phyloP scores from a whole-genome alignment of 2,329 filamentous ascomycete genomes.

The Ophiostoma populinum region DNA sequence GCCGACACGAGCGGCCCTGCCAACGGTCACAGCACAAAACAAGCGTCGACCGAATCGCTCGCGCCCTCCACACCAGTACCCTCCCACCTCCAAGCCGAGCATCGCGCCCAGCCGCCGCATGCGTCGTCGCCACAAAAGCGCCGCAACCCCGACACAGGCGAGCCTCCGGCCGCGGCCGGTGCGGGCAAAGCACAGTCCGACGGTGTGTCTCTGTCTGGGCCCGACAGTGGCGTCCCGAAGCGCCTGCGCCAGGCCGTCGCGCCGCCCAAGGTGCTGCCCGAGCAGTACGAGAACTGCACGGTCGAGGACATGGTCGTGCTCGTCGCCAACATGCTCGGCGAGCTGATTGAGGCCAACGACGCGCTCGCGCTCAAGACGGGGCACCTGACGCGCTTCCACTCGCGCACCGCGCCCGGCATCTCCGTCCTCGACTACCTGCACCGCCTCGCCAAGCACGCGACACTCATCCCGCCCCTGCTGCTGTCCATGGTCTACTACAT shows the following conservation, averaged over 20 bases:
- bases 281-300: slow-evolving; percentile 64
- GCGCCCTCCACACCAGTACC: neutral
- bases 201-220: no score
- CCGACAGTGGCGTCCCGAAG: slow-evolving; percentile 23
- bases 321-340: slow-evolving; percentile 88
- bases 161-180: slow-evolving; percentile 12
- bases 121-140: slow-evolving; percentile 20
- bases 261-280: slow-evolving; percentile 44
- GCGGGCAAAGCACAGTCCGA: slow-evolving; percentile 8
- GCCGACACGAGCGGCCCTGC: slow-evolving; percentile 7
- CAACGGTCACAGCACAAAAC: neutral
- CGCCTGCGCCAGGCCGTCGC: slow-evolving; percentile 32
- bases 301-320: slow-evolving; percentile 77
- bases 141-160: slow-evolving; percentile 28
- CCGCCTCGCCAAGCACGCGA: slow-evolving; percentile 83
- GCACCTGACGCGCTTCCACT: slow-evolving; percentile 86
- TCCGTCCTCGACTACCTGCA: slow-evolving; percentile 89
- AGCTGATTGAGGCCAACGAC: slow-evolving; percentile 88
- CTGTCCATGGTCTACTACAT: slow-evolving; percentile 99
- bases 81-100: no score
- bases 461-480: slow-evolving; percentile 80
- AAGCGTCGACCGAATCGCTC: neutral
- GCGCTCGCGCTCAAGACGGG: slow-evolving; percentile 68
- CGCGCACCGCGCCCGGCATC: slow-evolving; percentile 70
- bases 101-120: slow-evolving; percentile 5